Evolutionary conservation across 2,329 filamentous ascomycete genomes (phyloP).

Genomic region (Peltaster fructicola): DNA sequence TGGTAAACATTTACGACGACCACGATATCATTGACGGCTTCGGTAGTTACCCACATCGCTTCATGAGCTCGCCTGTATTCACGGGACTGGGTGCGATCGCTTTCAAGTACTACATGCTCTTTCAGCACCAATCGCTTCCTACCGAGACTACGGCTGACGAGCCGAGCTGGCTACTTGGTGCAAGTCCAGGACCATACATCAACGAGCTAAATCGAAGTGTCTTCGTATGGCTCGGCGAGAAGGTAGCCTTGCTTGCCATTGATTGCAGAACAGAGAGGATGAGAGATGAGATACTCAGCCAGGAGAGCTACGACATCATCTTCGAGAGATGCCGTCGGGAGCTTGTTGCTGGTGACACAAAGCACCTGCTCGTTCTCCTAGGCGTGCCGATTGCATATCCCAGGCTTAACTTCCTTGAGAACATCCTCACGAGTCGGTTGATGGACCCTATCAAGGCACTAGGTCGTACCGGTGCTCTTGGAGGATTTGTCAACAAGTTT

Average conservation of each 20-base stretch:
- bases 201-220: constrained; percentile 67
- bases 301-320: constrained; percentile 68
- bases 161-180: constrained; percentile 78
- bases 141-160: constrained; percentile 69
- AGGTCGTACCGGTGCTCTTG: constrained; percentile 63
- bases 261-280: constrained; percentile 86
- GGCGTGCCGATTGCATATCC: constrained; percentile 45
- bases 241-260: constrained; percentile 66
- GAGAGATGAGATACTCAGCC: constrained; percentile 60
- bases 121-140: constrained; percentile 81
- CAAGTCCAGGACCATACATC: constrained; percentile 74
- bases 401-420: constrained; percentile 40
- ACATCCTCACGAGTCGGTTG: constrained; percentile 59
- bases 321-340: constrained; percentile 75
- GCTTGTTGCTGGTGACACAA: constrained; percentile 65
- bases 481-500: constrained; percentile 68
- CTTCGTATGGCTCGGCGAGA: constrained; percentile 66
- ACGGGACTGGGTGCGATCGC: constrained; percentile 76
- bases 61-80: constrained; percentile 83
- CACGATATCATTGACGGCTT: constrained; percentile 58
- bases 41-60: constrained; percentile 79
- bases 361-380: constrained; percentile 75
- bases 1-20: constrained; percentile 97
- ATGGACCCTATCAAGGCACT: constrained; percentile 84
- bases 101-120: constrained; percentile 98